phyloP scores from a whole-genome alignment of 73 alveolate species.

The Halteria grandinella region DNA sequence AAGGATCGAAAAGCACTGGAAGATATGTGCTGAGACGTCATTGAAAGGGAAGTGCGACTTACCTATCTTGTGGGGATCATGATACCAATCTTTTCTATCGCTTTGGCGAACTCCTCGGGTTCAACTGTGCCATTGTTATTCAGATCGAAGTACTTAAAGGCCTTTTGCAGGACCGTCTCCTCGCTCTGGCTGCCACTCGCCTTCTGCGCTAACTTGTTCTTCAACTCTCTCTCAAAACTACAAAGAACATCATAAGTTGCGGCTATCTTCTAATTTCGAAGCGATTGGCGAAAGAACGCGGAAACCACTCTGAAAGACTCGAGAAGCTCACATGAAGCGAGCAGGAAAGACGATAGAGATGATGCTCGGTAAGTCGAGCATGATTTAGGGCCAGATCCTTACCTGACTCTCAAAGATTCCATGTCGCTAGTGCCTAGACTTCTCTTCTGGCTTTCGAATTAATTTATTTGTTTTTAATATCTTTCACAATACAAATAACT shows the following conservation, averaged over 20 bases:
- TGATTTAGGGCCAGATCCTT: too few relatives aligned
- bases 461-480: not conserved
- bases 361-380: too few relatives aligned
- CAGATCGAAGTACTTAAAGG: slow-evolving; percentile 94
- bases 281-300: too few relatives aligned
- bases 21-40: too few relatives aligned
- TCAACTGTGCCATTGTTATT: slow-evolving; percentile 83
- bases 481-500: not conserved
- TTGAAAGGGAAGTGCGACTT: too few relatives aligned
- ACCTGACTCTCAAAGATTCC: slow-evolving; percentile 53
- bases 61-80: slow-evolving; percentile 55
- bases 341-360: too few relatives aligned
- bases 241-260: too few relatives aligned
- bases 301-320: too few relatives aligned
- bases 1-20: too few relatives aligned
- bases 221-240: slow-evolving; percentile 79
- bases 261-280: too few relatives aligned
- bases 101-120: slow-evolving; percentile 83
- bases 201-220: slow-evolving; percentile 81
- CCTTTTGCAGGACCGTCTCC: slow-evolving; percentile 84
- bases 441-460: slow-evolving; percentile 23
- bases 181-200: slow-evolving; percentile 76
- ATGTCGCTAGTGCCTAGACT: slow-evolving; percentile 12
- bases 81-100: slow-evolving; percentile 91
- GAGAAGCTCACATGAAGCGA: too few relatives aligned